phyloP scores from a whole-genome alignment of 192 early-diverging fungal genomes.

The Umbelopsis sp. region DNA sequence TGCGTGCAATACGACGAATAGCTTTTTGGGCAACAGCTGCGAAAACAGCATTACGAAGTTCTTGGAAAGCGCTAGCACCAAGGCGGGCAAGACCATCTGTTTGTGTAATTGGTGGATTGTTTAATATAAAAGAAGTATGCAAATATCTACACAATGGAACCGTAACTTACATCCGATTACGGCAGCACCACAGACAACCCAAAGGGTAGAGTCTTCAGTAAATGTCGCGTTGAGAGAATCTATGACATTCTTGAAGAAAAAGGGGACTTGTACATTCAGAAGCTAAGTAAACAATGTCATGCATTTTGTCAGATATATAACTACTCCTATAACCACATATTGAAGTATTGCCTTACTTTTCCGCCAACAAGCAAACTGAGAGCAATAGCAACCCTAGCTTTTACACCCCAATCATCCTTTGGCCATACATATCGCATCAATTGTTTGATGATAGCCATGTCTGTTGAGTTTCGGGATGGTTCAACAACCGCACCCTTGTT shows the following conservation, averaged over 20 bases:
- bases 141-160: background rate
- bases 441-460: conserved; percentile 47
- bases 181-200: conserved; percentile 86
- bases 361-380: conserved; percentile 81
- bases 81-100: conserved; percentile 87
- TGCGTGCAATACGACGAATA: conserved; percentile 81
- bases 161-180: conserved; percentile 78
- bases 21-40: conserved; percentile 92
- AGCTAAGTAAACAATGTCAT: conserved; percentile 38
- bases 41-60: conserved; percentile 94
- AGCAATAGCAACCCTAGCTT: conserved; percentile 85
- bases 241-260: conserved; percentile 92
- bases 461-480: conserved; percentile 29
- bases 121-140: background rate
- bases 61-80: conserved; percentile 80
- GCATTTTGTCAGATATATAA: background rate
- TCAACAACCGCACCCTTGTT: background rate
- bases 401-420: conserved; percentile 79
- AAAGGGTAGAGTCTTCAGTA: conserved; percentile 62
- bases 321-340: conserved; percentile 19
- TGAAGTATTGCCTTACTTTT: conserved; percentile 46
- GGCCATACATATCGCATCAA: conserved; percentile 79
- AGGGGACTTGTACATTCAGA: conserved; percentile 93
- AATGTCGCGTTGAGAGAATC: conserved; percentile 81
- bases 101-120: background rate